Evolutionary conservation across 1,139 yeast genomes (phyloP).

Genomic region (Candida pseudocylindracea): DNA sequence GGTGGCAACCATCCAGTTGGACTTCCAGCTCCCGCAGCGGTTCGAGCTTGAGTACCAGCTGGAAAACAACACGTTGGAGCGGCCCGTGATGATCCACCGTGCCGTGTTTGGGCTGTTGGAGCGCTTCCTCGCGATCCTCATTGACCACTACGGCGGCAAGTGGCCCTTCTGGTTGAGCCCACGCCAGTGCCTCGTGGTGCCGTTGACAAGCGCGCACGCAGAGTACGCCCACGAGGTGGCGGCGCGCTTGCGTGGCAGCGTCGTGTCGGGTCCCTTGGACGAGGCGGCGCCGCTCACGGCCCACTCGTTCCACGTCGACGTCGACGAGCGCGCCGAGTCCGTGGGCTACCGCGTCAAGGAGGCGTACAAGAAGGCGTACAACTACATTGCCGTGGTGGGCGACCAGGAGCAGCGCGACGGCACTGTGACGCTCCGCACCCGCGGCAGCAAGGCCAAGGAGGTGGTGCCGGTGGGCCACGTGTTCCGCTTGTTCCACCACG

Average conservation of each 20-base stretch:
- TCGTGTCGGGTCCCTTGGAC: slow-evolving; percentile 8
- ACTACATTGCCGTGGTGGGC: slow-evolving; percentile 67
- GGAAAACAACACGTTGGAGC: slow-evolving; percentile 20
- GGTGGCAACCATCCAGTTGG: slow-evolving; percentile 89
- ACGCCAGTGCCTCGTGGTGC: slow-evolving; percentile 75
- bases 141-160: slow-evolving; percentile 80
- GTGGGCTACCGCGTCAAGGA: slow-evolving; percentile 66
- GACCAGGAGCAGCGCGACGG: slow-evolving; percentile 53
- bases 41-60: slow-evolving; percentile 52
- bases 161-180: slow-evolving; percentile 99
- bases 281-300: slow-evolving; percentile 29
- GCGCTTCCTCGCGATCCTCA: slow-evolving; percentile 72
- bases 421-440: slow-evolving; percentile 43
- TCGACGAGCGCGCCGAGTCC: slow-evolving; percentile 55
- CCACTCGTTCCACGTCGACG: slow-evolving; percentile 48
- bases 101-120: slow-evolving; percentile 93
- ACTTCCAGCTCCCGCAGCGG: slow-evolving; percentile 80
- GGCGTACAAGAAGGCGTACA: slow-evolving; percentile 55
- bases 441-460: slow-evolving; percentile 27
- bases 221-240: slow-evolving; percentile 31
- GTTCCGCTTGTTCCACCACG: slow-evolving; percentile 19
- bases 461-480: slow-evolving; percentile 23
- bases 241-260: slow-evolving; percentile 25
- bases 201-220: slow-evolving; percentile 40
- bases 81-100: slow-evolving; percentile 85